Evolutionary conservation across 2,329 filamentous ascomycete species (phyloP).

Genomic region (Rosellinia necatrix): DNA sequence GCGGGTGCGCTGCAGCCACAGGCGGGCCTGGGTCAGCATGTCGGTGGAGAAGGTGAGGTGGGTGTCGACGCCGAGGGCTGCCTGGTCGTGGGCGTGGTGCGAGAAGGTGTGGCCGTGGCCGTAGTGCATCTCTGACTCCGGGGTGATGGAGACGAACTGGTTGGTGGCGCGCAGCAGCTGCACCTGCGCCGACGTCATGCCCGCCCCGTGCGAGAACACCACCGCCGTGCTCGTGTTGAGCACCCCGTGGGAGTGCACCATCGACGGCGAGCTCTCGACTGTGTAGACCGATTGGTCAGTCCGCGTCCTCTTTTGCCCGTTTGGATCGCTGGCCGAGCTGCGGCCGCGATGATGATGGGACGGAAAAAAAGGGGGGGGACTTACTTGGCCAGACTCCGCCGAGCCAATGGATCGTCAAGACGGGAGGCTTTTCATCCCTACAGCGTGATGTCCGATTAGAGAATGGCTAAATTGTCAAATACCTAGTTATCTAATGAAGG

Average conservation of each 20-base stretch:
- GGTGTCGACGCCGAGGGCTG: conserved; percentile 58
- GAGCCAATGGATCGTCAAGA: conserved; percentile 52
- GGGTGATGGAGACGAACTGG: conserved; percentile 60
- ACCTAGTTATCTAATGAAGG: too few relatives aligned
- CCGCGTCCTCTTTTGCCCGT: background rate
- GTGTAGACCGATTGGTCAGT: background rate
- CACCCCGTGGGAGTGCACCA: conserved; percentile 43
- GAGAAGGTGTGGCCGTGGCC: conserved; percentile 55
- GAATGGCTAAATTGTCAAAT: background rate
- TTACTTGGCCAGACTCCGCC: conserved; percentile 46
- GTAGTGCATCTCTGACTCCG: conserved; percentile 64
- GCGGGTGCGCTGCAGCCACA: conserved; percentile 57
- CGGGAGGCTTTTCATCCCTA: conserved; percentile 35
- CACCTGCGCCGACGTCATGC: conserved; percentile 46
- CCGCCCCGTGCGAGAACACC: conserved; percentile 57
- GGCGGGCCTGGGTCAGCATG: conserved; percentile 55
- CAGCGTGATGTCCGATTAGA: background rate
- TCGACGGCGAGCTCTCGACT: conserved; percentile 46
- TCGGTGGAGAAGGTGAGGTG: conserved; percentile 58
- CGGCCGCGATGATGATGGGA: too few relatives aligned
- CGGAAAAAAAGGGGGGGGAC: conserved; percentile 24
- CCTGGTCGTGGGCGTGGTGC: conserved; percentile 54
- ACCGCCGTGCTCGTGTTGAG: conserved; percentile 53
- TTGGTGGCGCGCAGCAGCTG: conserved; percentile 52
- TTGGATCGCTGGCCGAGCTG: background rate